phyloP scores from a whole-genome alignment of 164 flowering plant species.

The Liquidambar formosana region DNA sequence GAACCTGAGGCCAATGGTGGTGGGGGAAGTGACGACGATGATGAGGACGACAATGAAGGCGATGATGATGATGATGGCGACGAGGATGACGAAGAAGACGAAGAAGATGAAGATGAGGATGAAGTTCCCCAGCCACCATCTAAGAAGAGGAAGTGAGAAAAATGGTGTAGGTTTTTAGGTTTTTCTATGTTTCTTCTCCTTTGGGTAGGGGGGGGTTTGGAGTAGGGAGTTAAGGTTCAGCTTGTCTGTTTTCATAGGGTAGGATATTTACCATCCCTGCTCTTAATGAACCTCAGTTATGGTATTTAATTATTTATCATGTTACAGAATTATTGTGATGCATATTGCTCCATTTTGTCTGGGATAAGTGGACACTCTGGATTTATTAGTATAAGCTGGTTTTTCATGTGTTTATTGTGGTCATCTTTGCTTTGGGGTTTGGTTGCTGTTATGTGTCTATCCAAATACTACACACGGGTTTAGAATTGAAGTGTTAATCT shows the following conservation, averaged over 20 bases:
- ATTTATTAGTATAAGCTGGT: neutral
- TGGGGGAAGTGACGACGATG: slow-evolving; percentile 51
- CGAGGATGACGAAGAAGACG: slow-evolving; percentile 37
- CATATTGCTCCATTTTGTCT: neutral
- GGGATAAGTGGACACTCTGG: neutral
- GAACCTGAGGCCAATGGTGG: slow-evolving; percentile 47
- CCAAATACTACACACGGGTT: too few relatives aligned
- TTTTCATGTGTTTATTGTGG: too few relatives aligned
- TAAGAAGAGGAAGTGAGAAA: slow-evolving; percentile 44
- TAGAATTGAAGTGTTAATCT: too few relatives aligned
- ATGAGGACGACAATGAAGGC: slow-evolving; percentile 44
- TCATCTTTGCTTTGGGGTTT: too few relatives aligned
- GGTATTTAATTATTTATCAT: slow-evolving; percentile 6
- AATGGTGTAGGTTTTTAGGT: too few relatives aligned
- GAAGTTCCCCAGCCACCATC: slow-evolving; percentile 50
- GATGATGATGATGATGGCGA: slow-evolving; percentile 44
- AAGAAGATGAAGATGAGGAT: slow-evolving; percentile 35
- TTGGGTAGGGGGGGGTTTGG: neutral
- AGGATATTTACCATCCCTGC: slow-evolving; percentile 5
- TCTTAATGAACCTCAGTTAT: slow-evolving; percentile 2
- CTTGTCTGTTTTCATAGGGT: slow-evolving; percentile 13
- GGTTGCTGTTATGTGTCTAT: too few relatives aligned
- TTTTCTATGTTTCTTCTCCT: neutral
- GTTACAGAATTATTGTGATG: slow-evolving; percentile 6
- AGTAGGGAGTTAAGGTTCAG: neutral